phyloP scores from a whole-genome alignment of 2,329 filamentous ascomycete genomes.

The Nannizzia gypsea region DNA sequence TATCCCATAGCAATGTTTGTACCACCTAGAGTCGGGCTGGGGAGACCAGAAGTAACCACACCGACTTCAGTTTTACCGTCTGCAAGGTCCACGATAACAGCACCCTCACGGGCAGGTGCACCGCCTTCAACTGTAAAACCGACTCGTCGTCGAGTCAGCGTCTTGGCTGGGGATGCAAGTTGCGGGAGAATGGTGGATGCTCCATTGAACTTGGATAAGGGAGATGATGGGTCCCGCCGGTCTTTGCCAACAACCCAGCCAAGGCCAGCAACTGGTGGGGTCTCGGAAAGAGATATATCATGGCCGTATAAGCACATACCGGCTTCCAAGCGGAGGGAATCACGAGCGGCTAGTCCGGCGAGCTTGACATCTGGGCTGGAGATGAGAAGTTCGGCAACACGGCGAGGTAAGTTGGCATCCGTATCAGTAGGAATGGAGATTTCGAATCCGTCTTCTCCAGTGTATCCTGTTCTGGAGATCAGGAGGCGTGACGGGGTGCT shows the following conservation, averaged over 20 bases:
- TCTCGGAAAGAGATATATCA: slow-evolving; percentile 71
- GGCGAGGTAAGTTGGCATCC: slow-evolving; percentile 35
- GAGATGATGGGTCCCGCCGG: slow-evolving; percentile 43
- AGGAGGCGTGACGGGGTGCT: slow-evolving; percentile 47
- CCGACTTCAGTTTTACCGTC: slow-evolving; percentile 56
- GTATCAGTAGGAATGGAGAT: slow-evolving; percentile 66
- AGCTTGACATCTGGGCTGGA: slow-evolving; percentile 56
- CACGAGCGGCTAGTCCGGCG: slow-evolving; percentile 79
- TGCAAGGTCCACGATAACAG: slow-evolving; percentile 53
- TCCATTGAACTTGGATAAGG: slow-evolving; percentile 67
- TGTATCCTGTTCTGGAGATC: slow-evolving; percentile 85
- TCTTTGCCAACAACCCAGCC: slow-evolving; percentile 78
- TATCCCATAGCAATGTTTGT: slow-evolving; percentile 97
- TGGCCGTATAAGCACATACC: slow-evolving; percentile 99
- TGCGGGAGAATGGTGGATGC: slow-evolving; percentile 65
- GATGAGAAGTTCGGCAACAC: slow-evolving; percentile 59
- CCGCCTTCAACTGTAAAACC: slow-evolving; percentile 69
- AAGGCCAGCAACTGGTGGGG: slow-evolving; percentile 54
- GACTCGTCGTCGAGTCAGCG: slow-evolving; percentile 60
- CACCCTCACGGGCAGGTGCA: slow-evolving; percentile 80
- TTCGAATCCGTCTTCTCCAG: slow-evolving; percentile 96
- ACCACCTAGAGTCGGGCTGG: slow-evolving; percentile 64
- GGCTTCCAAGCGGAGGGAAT: slow-evolving; percentile 85
- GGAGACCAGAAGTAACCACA: slow-evolving; percentile 75
- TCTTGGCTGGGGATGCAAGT: slow-evolving; percentile 45